Evolutionary conservation across 148 eudicot species (phyloP).

Genomic region (Polygonum aviculare): DNA sequence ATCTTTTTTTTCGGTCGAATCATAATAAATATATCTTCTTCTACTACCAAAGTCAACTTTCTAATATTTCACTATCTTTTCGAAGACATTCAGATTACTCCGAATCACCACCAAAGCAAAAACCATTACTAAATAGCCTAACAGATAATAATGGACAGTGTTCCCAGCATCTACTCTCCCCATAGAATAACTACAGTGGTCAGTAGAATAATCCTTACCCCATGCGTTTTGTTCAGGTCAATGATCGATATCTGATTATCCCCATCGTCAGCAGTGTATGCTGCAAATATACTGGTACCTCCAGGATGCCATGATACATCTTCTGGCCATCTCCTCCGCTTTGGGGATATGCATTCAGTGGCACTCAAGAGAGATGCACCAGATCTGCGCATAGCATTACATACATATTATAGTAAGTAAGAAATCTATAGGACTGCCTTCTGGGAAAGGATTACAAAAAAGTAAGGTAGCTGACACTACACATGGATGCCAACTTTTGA

Average conservation of each 20-base stretch:
- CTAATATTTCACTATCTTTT: background rate
- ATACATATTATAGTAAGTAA: background rate
- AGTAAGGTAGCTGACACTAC: background rate
- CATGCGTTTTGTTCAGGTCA: slow-evolving; percentile 62
- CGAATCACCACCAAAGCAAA: background rate
- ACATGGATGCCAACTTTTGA: background rate
- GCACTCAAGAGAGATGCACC: slow-evolving; percentile 63
- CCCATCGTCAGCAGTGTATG: slow-evolving; percentile 81
- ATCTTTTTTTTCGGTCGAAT: background rate
- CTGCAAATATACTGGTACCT: slow-evolving; percentile 59
- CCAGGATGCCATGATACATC: slow-evolving; percentile 98
- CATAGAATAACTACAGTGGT: background rate
- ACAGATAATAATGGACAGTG: background rate
- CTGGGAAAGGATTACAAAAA: background rate
- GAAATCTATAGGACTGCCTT: background rate
- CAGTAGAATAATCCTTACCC: slow-evolving; percentile 21
- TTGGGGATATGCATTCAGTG: slow-evolving; percentile 60
- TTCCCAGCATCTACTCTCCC: background rate
- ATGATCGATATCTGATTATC: slow-evolving; percentile 83
- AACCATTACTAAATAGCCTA: background rate
- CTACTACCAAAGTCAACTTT: background rate
- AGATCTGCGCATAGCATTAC: slow-evolving; percentile 43
- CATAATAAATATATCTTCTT: background rate
- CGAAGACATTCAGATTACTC: background rate
- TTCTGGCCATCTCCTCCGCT: slow-evolving; percentile 97